These are phyloP conservation scores for Coniferiporia weirii DNA, from an alignment of 1,284 basidiomycete genomes.

Conservation along the genomic window DNA sequence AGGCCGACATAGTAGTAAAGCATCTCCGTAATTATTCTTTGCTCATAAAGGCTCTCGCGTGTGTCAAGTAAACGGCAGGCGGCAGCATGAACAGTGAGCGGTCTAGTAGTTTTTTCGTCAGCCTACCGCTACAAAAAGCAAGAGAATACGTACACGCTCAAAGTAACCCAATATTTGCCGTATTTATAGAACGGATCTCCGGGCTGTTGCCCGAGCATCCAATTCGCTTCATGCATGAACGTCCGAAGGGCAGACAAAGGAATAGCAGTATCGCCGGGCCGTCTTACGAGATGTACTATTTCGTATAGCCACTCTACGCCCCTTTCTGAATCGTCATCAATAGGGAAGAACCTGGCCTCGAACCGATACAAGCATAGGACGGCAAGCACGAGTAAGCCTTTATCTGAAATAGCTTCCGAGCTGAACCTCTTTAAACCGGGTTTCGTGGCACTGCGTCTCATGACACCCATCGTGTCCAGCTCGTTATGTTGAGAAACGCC, in stretches of 20 bases:
- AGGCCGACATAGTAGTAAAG: conserved; percentile 54
- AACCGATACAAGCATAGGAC: conserved; percentile 64
- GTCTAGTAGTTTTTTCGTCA: conserved; percentile 33
- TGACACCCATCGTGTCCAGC: conserved; percentile 48
- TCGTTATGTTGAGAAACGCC: conserved; percentile 47
- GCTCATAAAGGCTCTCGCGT: conserved; percentile 52
- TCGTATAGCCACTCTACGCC: conserved; percentile 36
- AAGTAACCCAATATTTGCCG: conserved; percentile 32
- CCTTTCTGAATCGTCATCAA: conserved; percentile 21
- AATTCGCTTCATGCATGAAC: conserved; percentile 43
- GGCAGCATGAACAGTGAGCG: conserved; percentile 50
- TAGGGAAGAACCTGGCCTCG: conserved; percentile 44
- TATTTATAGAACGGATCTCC: conserved; percentile 32
- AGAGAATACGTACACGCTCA: conserved; percentile 28
- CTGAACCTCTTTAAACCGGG: conserved; percentile 57
- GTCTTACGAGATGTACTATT: conserved; percentile 51
- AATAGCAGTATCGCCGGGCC: conserved; percentile 55
- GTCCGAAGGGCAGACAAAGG: conserved; percentile 53
- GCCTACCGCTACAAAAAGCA: neutral
- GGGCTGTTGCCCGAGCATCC: conserved; percentile 38
- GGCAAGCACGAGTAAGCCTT: conserved; percentile 60
- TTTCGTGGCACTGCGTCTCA: conserved; percentile 47
- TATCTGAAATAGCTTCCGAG: conserved; percentile 55
- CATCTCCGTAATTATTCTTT: conserved; percentile 63
- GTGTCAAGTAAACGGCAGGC: conserved; percentile 52